Conservation (phyloP, 345 rosid genomes). For the Ceriops tagal region DNA sequence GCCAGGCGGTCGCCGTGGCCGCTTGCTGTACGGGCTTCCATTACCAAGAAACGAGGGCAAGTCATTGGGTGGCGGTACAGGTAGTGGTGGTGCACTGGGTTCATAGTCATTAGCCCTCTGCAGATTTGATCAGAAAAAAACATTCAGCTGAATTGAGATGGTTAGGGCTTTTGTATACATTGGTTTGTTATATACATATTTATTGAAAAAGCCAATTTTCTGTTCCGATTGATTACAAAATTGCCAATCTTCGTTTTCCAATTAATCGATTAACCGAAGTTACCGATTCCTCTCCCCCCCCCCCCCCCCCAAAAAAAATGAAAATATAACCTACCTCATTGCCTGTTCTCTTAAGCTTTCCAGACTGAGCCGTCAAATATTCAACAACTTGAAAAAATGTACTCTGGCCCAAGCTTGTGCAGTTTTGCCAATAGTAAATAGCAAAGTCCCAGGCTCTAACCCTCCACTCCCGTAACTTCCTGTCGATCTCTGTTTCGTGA, state of each 20-base stretch:
- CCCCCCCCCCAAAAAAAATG: not conserved
- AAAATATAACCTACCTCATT: constrained; percentile 30
- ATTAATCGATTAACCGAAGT: no score
- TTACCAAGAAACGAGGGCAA: not conserved
- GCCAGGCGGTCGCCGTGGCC: constrained; percentile 29
- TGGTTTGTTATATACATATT: no score
- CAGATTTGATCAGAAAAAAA: constrained; percentile 12
- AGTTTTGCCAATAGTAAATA: constrained; percentile 55
- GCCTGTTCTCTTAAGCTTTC: constrained; percentile 26
- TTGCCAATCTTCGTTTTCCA: no score
- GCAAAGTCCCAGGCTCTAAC: constrained; percentile 76
- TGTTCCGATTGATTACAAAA: no score
- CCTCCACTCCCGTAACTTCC: constrained; percentile 59
- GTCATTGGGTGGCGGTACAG: constrained; percentile 22
- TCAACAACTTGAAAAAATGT: constrained; percentile 56
- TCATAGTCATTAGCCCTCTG: constrained; percentile 22
- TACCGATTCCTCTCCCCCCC: no score
- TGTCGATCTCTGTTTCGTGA: constrained; percentile 72
- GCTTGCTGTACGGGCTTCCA: not conserved
- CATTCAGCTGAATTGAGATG: not conserved
- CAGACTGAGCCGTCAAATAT: constrained; percentile 48
- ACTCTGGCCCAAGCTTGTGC: constrained; percentile 44
- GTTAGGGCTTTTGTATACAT: not conserved
- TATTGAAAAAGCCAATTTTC: no score
- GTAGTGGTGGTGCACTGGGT: constrained; percentile 18